Evolutionary conservation across 2,329 filamentous ascomycete species (phyloP).

Genomic region (Alternaria triticina): DNA sequence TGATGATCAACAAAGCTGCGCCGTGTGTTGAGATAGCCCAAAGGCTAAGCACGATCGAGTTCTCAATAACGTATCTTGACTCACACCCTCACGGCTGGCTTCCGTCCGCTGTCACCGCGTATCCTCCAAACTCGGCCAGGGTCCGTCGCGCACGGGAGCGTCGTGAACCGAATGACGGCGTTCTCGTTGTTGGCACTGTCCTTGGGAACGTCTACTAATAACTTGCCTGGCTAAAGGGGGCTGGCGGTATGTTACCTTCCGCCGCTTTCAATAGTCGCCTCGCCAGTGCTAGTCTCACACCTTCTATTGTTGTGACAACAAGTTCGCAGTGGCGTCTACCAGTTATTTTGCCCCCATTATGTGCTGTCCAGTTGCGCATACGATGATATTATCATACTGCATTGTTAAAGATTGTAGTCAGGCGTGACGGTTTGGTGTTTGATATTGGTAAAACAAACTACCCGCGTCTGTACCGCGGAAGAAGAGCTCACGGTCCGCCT

Average conservation of each 20-base stretch:
- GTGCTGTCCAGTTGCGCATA: not conserved
- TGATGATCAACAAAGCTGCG: not conserved
- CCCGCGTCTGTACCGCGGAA: not conserved
- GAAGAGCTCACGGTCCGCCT: not conserved
- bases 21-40: not conserved
- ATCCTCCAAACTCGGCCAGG: not conserved
- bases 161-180: not conserved
- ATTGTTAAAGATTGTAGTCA: not conserved
- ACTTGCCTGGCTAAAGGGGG: not conserved
- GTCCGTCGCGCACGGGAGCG: not conserved
- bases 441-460: slow-evolving; percentile 1
- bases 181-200: not conserved
- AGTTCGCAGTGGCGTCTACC: not conserved
- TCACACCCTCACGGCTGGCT: not conserved
- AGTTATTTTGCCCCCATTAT: not conserved
- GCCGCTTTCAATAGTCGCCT: not conserved
- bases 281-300: not conserved
- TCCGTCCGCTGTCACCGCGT: not conserved
- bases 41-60: not conserved
- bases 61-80: not conserved
- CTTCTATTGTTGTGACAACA: not conserved
- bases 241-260: not conserved
- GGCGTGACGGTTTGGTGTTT: not conserved
- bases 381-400: not conserved
- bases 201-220: not conserved